Base-by-base conservation (phyloP, 129 eudicot genomes). In the Glebionis coronaria region DNA sequence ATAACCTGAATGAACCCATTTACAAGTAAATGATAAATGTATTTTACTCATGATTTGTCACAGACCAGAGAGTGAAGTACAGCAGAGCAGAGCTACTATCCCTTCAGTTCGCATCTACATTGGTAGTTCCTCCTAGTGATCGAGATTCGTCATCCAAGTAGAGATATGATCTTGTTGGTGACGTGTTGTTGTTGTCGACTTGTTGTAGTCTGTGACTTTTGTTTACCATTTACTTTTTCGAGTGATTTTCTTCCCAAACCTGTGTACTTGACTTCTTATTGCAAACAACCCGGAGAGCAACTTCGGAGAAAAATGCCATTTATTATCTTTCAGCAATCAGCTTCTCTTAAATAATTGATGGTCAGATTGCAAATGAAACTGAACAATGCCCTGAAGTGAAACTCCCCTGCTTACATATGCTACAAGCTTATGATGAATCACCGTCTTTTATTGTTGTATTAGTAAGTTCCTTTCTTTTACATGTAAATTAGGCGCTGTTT, bases 61-160 rank as follows among this genome's bases (percentile, higher is more conserved):
- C 76, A 87, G 99, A 94, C 77, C 87, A 94, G 81, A 82, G 99
- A 76, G 68, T 89, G 77, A 94, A 87, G 79, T 90, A 94, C 72
- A 81, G 67, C 74, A 81, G 85, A 72, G 97, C 87, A 60, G 95
- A 90, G 68, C 71, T 94, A 54, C 84, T 90, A 16, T 76, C 86
- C 3, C 61, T 93, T 81, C 92, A 82, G 82, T 79, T 81, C 49
- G 69, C 85, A 28, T 76, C 83, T 13, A 20, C 72, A n/a, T 65
- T 70, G 19, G 46, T 78, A 44, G 63, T 57, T 61, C 76, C 75
- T 46, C 79, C 81, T 20, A 11, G 46, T 42, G 61, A 54, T 73
- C 49, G 51, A 25, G 69, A 73, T 61, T 38, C 25, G 18, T 14
- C 73, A 55, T 71, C 71, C 44, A 50, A 77, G 65, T 69, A 72